Base-by-base conservation (phyloP, 2,329 filamentous ascomycete genomes). In the Penicillium carneum region DNA sequence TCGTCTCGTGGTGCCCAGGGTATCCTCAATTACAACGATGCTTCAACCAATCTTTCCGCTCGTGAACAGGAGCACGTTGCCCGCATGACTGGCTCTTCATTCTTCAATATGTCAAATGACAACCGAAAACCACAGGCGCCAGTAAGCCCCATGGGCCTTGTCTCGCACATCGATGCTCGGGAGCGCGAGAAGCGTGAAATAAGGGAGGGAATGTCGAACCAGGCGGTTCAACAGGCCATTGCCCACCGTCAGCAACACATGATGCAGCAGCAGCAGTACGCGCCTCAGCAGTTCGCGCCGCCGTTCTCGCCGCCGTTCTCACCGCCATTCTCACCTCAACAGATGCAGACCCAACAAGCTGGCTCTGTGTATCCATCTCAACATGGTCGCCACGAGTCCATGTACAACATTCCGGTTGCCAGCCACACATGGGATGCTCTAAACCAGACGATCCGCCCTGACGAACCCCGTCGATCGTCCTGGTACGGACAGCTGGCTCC, bases 31-130 rank as follows among this genome's bases (percentile, higher is more conserved):
- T 75, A 79, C 29, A 81, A 81, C 50, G 83, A 87, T 65, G 78
- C 84, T 26, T 83, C 85, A 9, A 78, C 81, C 0, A 86, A 89
- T 59, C 82, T 97, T n/a, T 93, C 91, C 20, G 93, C 93, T 18
- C 87, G 90, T 16, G 93, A 97, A 76, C 93, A 96, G 74, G 92
- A 96, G 77, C 90, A 96, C 68, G 85, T 96, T n/a, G 91, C 93
- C 10, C 87, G 90, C 39, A 83, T 92, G 68, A 96, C 92, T 0
- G 90, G 91, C 0, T 88, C 87, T 0, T 90, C 93, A 0, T 81
- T 96, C 51, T 85, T 96, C 69, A 87, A 86, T 61, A 81, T 96
- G 73, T 85, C 84, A 4, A 77, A 74, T 39, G 84, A 84, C 51
- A 82, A 83, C 52, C 81, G 81, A 64, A 84, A 83, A 62, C 77